Base-by-base conservation (phyloP, 768 basidiomycete genomes). In the Lentinus tigrinus region DNA sequence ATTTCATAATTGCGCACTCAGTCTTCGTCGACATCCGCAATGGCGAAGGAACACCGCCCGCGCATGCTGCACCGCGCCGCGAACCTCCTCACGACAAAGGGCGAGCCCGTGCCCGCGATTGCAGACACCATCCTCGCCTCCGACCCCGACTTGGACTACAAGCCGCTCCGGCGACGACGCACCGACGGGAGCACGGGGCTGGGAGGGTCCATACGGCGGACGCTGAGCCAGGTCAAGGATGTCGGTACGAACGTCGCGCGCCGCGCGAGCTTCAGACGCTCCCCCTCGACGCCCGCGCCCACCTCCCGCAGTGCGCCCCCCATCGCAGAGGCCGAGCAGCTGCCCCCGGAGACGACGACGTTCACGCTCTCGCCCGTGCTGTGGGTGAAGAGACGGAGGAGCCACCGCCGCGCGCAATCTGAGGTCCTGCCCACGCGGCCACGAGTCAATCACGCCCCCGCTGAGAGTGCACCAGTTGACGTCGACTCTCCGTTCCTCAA, bases 361-460 rank as follows among this genome's bases (percentile, higher is more conserved):
- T 52, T 48, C 47, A 39, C 48, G 48, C 50, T 54, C 40, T 57
- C 58, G 49, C 51, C 54, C 7, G 52, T 54, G 17, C 39, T n/a
- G 16, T 63, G 60, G 60, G 48, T 57, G 47, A 54, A 61, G 44
- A 53, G 57, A 43, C 38, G 54, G 34, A 55, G 31, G 54, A 60
- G 61, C 48, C 62, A 65, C 52, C 58, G 60, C 52, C 62, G 62
- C 39, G 62, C 65, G 31, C 60, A 61, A 24, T 63, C 62, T 38
- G 65, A 65, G 42, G 46, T 47, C 24, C 49, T 58, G 39, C 39
- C 56, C 51, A 59, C 59, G 62, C 56, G 65, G 27, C 59, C 65
- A 37, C 38, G 50, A 28, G 56, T 61, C 4, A 26, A 52, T 39
- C 56, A 60, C 52, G 56, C 38, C 13, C 34, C n/a, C 34, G 4